Base-by-base conservation (phyloP, 2,329 filamentous ascomycete species). In the Paraphaeosphaeria minitans region DNA sequence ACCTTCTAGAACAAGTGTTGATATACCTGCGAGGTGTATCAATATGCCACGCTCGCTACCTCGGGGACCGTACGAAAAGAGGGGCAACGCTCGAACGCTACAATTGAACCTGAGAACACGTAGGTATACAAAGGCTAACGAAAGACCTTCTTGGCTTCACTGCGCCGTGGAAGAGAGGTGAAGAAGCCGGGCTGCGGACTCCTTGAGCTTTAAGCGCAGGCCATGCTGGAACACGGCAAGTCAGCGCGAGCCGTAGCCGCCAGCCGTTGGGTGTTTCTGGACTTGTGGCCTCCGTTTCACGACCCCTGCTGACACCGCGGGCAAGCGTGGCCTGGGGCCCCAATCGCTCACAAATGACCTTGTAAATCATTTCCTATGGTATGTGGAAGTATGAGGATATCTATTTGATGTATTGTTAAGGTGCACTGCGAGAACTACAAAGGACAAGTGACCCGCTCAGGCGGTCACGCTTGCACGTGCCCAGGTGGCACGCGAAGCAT, bases 221-320 rank as follows among this genome's bases (percentile, higher is more conserved):
- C 51, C 52, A 53, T 48, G 43, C 50, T 60, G 43, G 29, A 52
- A 62, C 37, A 12, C 19, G 54, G 53, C 70, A 67, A 69, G 71
- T 70, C 70, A 69, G 69, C 67, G 49, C 43, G 49, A 35, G 29
- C 60, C 64, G 71, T 69, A 72, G 72, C 63, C 73, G 71, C 72
- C 71, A 65, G 72, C 64, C 65, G 56, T 61, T 65, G 63, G 58
- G 73, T 75, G 63, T 59, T 73, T 75, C 74, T 64, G 57, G 64
- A 50, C 31, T 24, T 37, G 47, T 39, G 48, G 33, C 48, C 66
- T 51, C 66, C 66, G 72, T 75, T 76, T 74, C 73, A 75, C 58
- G 55, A 68, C 67, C 73, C 71, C 69, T 66, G 74, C 71, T 69
- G 67, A 70, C 68, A 71, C 71, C 64, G 60, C 64, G 59, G 58